Percentiles rank a stretch among this genome's conserved stretches.
Conservation (phyloP, 441 rosid species). For the Erodium moschatum region DNA sequence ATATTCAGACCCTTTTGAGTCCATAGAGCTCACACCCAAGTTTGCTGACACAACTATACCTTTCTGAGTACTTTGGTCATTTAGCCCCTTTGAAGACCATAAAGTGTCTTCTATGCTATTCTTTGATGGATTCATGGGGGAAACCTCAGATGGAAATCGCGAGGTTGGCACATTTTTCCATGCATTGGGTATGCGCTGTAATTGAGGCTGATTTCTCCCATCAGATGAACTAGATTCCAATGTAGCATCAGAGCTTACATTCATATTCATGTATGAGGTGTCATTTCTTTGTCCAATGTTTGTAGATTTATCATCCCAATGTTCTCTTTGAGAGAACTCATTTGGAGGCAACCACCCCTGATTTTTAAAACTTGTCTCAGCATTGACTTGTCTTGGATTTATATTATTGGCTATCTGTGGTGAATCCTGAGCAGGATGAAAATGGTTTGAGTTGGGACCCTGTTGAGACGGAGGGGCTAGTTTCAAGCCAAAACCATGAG, state of each 20-base stretch:
- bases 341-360: constrained; percentile 7
- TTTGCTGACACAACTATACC: constrained; percentile 31
- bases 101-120: constrained; percentile 30
- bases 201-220: constrained; percentile 32
- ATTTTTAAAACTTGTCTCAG: not conserved
- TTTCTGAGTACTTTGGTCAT: constrained; percentile 30
- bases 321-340: constrained; percentile 7
- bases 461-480: constrained; percentile 69
- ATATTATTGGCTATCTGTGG: constrained; percentile 16
- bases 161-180: constrained; percentile 36
- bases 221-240: no score
- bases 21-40: constrained; percentile 9
- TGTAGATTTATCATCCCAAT: constrained; percentile 7
- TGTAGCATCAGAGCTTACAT: no score
- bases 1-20: constrained; percentile 17
- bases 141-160: constrained; percentile 31
- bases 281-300: constrained; percentile 26
- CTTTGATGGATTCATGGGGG: constrained; percentile 29
- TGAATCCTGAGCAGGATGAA: constrained; percentile 33
- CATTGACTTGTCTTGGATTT: constrained; percentile 8
- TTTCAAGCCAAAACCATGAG: constrained; percentile 36
- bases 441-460: constrained; percentile 30
- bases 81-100: constrained; percentile 31
- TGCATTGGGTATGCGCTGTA: constrained; percentile 29
- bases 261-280: no score